Evolutionary conservation across 2,329 filamentous ascomycete genomes (phyloP), one percentile per base, ranked within the genome.

Genomic region (Venturia nashicola): DNA sequence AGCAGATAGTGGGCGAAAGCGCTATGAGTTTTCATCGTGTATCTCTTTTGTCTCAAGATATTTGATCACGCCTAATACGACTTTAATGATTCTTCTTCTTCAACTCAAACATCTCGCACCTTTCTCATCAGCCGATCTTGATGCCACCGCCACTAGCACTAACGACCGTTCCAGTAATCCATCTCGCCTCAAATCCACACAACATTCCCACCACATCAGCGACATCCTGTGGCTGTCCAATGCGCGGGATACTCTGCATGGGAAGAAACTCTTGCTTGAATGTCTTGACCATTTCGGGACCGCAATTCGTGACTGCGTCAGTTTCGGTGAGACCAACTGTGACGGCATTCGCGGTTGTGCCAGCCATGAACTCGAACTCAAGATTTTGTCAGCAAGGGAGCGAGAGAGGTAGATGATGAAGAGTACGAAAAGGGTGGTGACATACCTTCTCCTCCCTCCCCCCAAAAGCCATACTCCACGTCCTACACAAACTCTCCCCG

Each of bases 131-230:
- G 11, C 67, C 64, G 23, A 75, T 73, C 61, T 75, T 75, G 32
- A 73, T 70, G 6, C 72, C 71, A 1, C 74, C 74, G 48, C 73
- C 73, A 59, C 71, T 76, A 0, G 73, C 74, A 66, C 72, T 72
- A 18, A 76, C 39, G 5, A 75, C 73, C 46, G 67, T 70, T 0
- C 74, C 73, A 0, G 74, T 76, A 16, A 75, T 73, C 74, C 74
- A 76, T 61, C 73, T 66, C 0, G 70, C 72, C 64, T 73, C 73
- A 0, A 67, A 62, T 1, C 72, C 68, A n/a, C 72, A 74, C 6
- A 76, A 64, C 27, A 76, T 66, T 0, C 73, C 72, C 9, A 75
- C 70, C 1, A 72, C 73, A 67, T 74, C 72, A 3, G 74, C 74
- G 16, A 76, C 71, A 18, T 76, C 74, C 4, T 75, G 71, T 0